These are phyloP conservation scores for Colletotrichum aenigma DNA, from an alignment of 2,329 filamentous ascomycete genomes.

Conservation along the genomic window DNA sequence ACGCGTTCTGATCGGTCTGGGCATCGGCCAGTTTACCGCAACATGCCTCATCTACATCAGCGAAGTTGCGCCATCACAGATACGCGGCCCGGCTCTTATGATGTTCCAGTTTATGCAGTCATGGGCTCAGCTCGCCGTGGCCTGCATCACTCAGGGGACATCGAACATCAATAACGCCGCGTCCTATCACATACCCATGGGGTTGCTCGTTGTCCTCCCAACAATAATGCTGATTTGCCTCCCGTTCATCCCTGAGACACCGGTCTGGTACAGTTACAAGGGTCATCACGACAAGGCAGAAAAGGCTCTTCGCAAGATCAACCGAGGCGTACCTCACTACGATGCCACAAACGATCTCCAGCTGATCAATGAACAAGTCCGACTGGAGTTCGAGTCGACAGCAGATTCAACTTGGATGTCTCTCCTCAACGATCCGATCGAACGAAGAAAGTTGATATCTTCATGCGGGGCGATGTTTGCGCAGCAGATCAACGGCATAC, in stretches of 20 bases:
- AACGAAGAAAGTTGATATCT: slow-evolving; percentile 48
- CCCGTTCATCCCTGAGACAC: neutral
- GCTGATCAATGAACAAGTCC: neutral
- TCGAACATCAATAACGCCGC: neutral
- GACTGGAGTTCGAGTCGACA: neutral
- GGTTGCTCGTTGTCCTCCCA: neutral
- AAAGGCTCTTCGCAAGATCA: neutral
- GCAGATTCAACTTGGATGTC: slow-evolving; percentile 29
- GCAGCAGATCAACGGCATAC: slow-evolving; percentile 49
- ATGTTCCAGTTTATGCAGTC: slow-evolving; percentile 12
- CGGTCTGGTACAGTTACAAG: neutral
- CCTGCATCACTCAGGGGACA: slow-evolving; percentile 11
- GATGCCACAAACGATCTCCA: slow-evolving; percentile 27
- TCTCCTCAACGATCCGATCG: slow-evolving; percentile 42
- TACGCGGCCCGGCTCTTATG: neutral
- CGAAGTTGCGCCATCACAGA: slow-evolving; percentile 20
- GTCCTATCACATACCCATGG: neutral
- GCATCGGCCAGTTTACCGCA: slow-evolving; percentile 41
- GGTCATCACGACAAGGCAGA: neutral
- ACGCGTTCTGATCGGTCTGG: slow-evolving; percentile 30
- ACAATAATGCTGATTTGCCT: neutral
- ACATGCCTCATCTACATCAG: slow-evolving; percentile 41
- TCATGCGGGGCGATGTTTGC: slow-evolving; percentile 43
- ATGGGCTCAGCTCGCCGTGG: neutral
- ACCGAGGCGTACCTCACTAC: slow-evolving; percentile 21